phyloP scores from a whole-genome alignment of 225 moss, liverwort and hornwort genomes.

The Takakia lepidozioides region DNA sequence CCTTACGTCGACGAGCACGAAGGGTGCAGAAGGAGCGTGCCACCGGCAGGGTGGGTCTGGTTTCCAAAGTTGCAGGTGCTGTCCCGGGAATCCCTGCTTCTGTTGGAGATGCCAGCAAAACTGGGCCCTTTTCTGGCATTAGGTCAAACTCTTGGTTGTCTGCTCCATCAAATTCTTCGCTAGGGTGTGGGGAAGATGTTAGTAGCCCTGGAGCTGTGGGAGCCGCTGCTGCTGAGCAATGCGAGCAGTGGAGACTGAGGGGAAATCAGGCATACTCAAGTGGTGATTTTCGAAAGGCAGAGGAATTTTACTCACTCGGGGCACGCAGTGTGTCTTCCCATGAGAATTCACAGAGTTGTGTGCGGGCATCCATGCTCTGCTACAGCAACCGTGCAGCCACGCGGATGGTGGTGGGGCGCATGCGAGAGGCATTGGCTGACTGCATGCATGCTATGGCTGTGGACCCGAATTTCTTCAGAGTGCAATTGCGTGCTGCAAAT shows the following conservation, averaged over 20 bases:
- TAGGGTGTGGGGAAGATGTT: constrained; percentile 31
- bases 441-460: constrained; percentile 79
- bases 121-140: constrained; percentile 10
- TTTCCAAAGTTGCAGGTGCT: constrained; percentile 4
- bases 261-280: constrained; percentile 92
- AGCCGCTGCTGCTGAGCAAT: constrained; percentile 68
- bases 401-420: constrained; percentile 88
- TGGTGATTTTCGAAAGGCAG: constrained; percentile 91
- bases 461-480: constrained; percentile 80
- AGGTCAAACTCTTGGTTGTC: constrained; percentile 16
- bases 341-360: constrained; percentile 81
- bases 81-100: constrained; percentile 15
- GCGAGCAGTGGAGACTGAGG: constrained; percentile 86
- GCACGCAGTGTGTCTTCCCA: constrained; percentile 79
- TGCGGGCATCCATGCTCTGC: constrained; percentile 85
- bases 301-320: constrained; percentile 91
- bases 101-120: constrained; percentile 14
- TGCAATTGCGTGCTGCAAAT: constrained; percentile 74
- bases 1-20: constrained; percentile 44
- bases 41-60: constrained; percentile 16
- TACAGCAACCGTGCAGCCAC: constrained; percentile 98
- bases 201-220: constrained; percentile 28
- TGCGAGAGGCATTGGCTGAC: constrained; percentile 92
- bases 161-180: constrained; percentile 23
- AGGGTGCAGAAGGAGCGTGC: constrained; percentile 34